Conservation (phyloP, 495 filamentous ascomycete genomes). For the Cairneyella variabilis region DNA sequence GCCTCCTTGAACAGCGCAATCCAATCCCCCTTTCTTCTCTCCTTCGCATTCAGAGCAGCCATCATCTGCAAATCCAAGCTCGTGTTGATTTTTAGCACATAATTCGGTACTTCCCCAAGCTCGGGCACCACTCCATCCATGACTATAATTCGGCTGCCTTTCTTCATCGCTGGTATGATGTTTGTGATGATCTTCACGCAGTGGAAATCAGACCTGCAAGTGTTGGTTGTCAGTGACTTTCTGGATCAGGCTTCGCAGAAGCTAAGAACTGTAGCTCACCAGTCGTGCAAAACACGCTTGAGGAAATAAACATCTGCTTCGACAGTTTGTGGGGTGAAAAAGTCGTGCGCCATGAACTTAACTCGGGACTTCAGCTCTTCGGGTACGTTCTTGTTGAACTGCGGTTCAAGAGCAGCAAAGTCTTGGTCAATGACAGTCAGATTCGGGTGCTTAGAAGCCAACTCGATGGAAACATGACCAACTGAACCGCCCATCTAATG, state of each 20-base stretch:
- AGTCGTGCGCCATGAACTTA: slow-evolving; percentile 43
- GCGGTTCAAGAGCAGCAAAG: slow-evolving; percentile 37
- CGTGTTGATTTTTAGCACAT: not conserved
- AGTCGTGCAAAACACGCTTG: slow-evolving; percentile 52
- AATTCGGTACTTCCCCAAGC: not conserved
- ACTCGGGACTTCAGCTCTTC: no score
- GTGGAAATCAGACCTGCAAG: slow-evolving; percentile 49
- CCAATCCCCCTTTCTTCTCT: slow-evolving; percentile 4
- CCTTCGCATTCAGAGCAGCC: not conserved
- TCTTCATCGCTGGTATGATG: slow-evolving; percentile 47
- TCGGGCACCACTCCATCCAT: slow-evolving; percentile 1
- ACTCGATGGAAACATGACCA: slow-evolving; percentile 45
- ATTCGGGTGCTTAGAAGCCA: slow-evolving; percentile 39
- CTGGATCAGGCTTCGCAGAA: no score
- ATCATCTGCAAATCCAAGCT: slow-evolving; percentile 3
- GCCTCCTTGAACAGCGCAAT: not conserved
- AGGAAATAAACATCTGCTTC: slow-evolving; percentile 51
- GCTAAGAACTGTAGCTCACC: no score
- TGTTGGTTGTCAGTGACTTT: no score
- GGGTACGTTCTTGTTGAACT: slow-evolving; percentile 28
- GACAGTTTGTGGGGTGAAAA: slow-evolving; percentile 47
- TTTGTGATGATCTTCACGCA: slow-evolving; percentile 44
- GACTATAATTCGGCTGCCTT: not conserved
- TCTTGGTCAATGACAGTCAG: slow-evolving; percentile 53
- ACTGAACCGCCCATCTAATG: slow-evolving; percentile 44